Conservation (phyloP, 2,329 filamentous ascomycete species). For the Magnaporthales sp. region DNA sequence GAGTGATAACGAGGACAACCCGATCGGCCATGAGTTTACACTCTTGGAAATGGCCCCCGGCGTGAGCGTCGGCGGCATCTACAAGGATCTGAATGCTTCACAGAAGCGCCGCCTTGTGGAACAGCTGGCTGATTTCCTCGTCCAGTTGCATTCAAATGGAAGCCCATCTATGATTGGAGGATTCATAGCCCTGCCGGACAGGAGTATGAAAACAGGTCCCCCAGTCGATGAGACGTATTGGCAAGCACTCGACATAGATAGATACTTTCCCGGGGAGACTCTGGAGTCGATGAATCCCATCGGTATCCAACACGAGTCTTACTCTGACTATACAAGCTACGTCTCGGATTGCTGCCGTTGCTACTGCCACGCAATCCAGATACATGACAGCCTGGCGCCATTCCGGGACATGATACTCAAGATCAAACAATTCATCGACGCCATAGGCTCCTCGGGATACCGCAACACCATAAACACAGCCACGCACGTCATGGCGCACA, state of each 20-base stretch:
- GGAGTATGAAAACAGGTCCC: constrained; percentile 13
- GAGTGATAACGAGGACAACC: constrained; percentile 18
- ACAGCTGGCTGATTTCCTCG: constrained; percentile 20
- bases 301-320: constrained; percentile 16
- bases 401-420: constrained; percentile 19
- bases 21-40: constrained; percentile 22
- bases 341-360: constrained; percentile 8
- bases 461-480: constrained; percentile 12
- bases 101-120: constrained; percentile 15
- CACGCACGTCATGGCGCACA: constrained; percentile 22
- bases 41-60: constrained; percentile 10
- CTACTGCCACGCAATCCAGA: neutral
- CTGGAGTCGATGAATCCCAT: constrained; percentile 17
- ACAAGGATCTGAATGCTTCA: constrained; percentile 12
- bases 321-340: constrained; percentile 16
- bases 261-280: constrained; percentile 17
- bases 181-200: constrained; percentile 11
- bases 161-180: constrained; percentile 19
- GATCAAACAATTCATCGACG: constrained; percentile 15
- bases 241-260: constrained; percentile 20
- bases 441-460: constrained; percentile 7
- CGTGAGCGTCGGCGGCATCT: constrained; percentile 19
- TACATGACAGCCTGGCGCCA: constrained; percentile 16
- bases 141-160: constrained; percentile 18
- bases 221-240: constrained; percentile 27